Base-by-base conservation (phyloP, 75 land plant species). In the Picea glauca region DNA sequence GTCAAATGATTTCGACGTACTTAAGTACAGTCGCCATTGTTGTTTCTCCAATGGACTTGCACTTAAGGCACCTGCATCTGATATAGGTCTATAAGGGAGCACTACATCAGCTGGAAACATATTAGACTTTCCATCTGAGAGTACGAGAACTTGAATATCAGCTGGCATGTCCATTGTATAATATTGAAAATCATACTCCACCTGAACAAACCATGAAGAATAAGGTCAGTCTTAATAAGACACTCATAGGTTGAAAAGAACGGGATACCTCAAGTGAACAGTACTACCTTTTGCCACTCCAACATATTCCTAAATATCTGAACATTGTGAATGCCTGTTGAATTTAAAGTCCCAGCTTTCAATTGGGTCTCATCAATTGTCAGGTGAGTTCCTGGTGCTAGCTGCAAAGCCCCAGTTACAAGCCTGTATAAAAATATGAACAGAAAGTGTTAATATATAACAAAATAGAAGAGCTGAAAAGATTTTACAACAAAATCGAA, bases 71-170 rank as follows among this genome's bases (percentile, higher is more conserved):
- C 85, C 75, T 58, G 23, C 62, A 15, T 75, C 67, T 1, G 80
- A 79, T 74, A 80, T 83, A 33, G 93, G 90, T n/a, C 77, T 88
- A 38, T 92, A 88, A 66, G 99, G 99, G 20, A 96, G 21, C 32
- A 91, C 86, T 66, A 92, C 50, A 90, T 94, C 99, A 76, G 99
- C 93, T 33, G 99, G 99, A 65, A 92, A 81, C n/a, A 94, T 84
- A 67, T 93, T 91, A 11, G 95, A 94, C 82, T 89, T 96, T 12
- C 86, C 99, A 40, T 90, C 87, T 5, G 99, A 96, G 2, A 96
- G 73, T 18, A 96, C 81, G 13, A 96, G 86, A 30, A 94, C 65
- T 73, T 94, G 93, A 62, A 94, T 78, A 81, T 96, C 98, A 38
- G 95, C 81, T 60, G 85, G 60, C 98, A 96, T 94, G 63, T 94